Evolutionary conservation across 2,329 filamentous ascomycete genomes (phyloP).

Genomic region (Lasiodiplodia citricola): DNA sequence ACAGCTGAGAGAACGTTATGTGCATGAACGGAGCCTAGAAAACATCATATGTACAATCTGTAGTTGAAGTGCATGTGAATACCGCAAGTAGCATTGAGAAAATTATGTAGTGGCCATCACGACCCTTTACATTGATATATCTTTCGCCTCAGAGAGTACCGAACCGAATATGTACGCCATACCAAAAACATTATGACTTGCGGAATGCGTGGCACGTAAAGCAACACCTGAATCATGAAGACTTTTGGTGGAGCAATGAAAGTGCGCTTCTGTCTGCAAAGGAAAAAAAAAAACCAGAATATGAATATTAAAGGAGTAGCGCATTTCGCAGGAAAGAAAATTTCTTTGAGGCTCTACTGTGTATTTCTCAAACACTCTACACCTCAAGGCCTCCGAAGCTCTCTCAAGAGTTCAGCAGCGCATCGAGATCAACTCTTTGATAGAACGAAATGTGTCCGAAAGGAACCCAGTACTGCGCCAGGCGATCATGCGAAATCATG

Average conservation of each 20-base stretch:
- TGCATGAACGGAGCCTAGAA: background rate
- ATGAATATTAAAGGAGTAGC: background rate
- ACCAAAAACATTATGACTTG: background rate
- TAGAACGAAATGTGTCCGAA: slow-evolving; percentile 58
- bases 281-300: background rate
- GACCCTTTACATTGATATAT: background rate
- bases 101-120: background rate
- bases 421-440: slow-evolving; percentile 53
- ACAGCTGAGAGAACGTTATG: no score
- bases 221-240: background rate
- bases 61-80: background rate
- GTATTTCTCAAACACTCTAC: background rate
- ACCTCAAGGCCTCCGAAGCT: background rate
- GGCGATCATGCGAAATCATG: slow-evolving; percentile 73
- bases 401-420: slow-evolving; percentile 32
- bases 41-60: background rate
- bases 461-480: slow-evolving; percentile 82
- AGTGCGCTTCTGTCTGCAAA: background rate
- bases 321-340: background rate
- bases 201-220: background rate
- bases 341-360: background rate
- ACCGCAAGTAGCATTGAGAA: background rate
- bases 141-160: background rate
- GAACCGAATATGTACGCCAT: background rate
- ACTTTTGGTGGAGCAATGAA: background rate